Base-by-base conservation (phyloP, 495 filamentous ascomycete species). In the Parathielavia hyrcaniae region DNA sequence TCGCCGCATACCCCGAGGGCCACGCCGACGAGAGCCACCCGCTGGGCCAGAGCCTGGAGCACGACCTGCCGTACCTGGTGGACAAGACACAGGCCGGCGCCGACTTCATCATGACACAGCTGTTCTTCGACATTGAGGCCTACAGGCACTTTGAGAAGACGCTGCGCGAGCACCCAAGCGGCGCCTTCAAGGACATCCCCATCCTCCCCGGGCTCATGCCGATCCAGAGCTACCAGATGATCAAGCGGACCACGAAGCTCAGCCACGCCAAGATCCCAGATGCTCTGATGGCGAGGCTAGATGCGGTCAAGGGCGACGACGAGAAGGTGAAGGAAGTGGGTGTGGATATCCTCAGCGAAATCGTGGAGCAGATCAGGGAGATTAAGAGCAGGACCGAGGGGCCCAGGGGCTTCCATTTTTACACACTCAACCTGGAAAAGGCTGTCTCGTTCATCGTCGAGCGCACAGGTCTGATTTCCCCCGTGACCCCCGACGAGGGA, bases 81-180 rank as follows among this genome's bases (percentile, higher is more conserved):
- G 91, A 96, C 57, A 98, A 98, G 79, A 85, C 85, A 0, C 76
- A 85, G 64, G 93, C 93, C 5, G 93, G 93, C 0, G 95, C 92
- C 20, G 95, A 97, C 70, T 98, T 98, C 70, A 87, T 98, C 68
- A 95, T 98, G 89, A 97, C 95, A n/a, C 93, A 98, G 68, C 77
- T 98, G 23, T 97, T 97, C 74, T 98, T 92, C 70, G 90, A 97
- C 64, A 79, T 88, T 14, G 77, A 86, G 8, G 89, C 87, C 16
- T 98, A 91, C 70, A 77, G 82, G 46, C 75, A 75, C 38, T 97
- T 90, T 69, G 92, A 96, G 75, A 77, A 75, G 59, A 80, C 79
- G 64, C 76, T 97, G 61, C 80, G 93, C 55, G 81, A 84, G 48
- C 90, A 98, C 69, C 82, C 86, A 49, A 95, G 88, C 45, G 90